Base-by-base conservation (phyloP, 768 basidiomycete species). In the Gelatoporia subvermispora region DNA sequence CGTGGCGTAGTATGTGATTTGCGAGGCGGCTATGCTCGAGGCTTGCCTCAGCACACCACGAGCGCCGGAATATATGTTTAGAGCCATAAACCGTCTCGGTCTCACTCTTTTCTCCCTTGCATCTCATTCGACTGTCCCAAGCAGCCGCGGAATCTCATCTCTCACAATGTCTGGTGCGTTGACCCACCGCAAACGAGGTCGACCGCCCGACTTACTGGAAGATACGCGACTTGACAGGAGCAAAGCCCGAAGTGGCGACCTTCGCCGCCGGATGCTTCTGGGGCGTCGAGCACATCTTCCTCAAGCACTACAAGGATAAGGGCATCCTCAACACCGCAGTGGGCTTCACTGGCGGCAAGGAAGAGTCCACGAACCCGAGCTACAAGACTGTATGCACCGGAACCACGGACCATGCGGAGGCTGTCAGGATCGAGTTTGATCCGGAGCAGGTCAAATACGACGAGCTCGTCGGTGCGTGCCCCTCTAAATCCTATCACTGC, bases 381-480 rank as follows among this genome's bases (percentile, higher is more conserved):
- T 97, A 97, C 64, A 65, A 69, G 28, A 68, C 78, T 24, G 93
- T 98, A 21, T 94, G 94, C 65, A 64, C 72, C 2, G 94, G 93
- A 1, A 59, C 68, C 20, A 97, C 95, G 3, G 78, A 83, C 41
- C 93, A 96, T 64, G 95, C 95, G 1, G 95, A 97, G 66, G 84
- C 92, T 5, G 65, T 93, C 52, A 79, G 76, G 64, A 84, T 98
- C 50, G 85, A 88, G 63, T 97, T 92, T 56, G 90, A 94, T 66
- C 88, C 88, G 0, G 68, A 65, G 15, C 68, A 84, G 35, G 81
- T 97, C 22, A 73, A 74, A 13, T 98, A 95, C 58, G 89, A 72
- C 8, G 84, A 95, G 63, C 81, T 97, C 28, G 90, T 94, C 28
- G 88, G 88, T 85, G 63, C 55, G 87, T 77, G 3, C 23, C 24